Base-by-base conservation (phyloP, 148 eudicot genomes). In the Spergularia marina region DNA sequence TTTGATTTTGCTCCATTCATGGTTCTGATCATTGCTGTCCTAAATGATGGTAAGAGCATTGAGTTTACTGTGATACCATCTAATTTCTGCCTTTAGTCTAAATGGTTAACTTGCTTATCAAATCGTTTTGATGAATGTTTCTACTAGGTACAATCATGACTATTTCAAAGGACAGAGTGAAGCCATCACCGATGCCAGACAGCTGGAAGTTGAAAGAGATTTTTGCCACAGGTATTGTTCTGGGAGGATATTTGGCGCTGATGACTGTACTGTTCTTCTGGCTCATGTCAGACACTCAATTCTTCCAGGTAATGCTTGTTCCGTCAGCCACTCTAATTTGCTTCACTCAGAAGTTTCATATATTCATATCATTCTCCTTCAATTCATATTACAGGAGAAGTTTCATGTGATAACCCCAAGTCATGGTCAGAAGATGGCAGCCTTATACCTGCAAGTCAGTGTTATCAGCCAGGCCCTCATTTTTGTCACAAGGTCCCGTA, bases 171-270 rank as follows among this genome's bases (percentile, higher is more conserved):
- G 94, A 90, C 79, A 79, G 94, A 73, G 94, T 87, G 36, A 87
- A 86, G 65, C 91, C 91, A 66, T 90, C 94, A n/a, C 94, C 94
- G 36, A 41, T 62, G 66, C 94, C 94, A 12, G 94, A 90, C 65
- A 86, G 91, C 64, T 90, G 94, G 94, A 90, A 90, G 77, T 76
- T 90, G 58, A 84, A 85, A 21, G 94, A 90, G 75, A 90, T 90
- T 17, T 90, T 90, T 21, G 88, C 89, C 7, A 90, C 94, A 16
- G 91, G 94, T n/a, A 53, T 90, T 39, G 86, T 90, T 70, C 85
- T 90, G 67, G 94, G 94, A 30, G 87, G 89, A 36, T 90, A 90
- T 78, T 51, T 83, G 75, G 94, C 94, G 1, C 52, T 90, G 62
- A 84, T 86, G 94, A 90, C 94, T 6, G 94, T 90, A 14, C 16